Base-by-base conservation (phyloP, 1,139 yeast genomes). In the Taphrina betulina region DNA sequence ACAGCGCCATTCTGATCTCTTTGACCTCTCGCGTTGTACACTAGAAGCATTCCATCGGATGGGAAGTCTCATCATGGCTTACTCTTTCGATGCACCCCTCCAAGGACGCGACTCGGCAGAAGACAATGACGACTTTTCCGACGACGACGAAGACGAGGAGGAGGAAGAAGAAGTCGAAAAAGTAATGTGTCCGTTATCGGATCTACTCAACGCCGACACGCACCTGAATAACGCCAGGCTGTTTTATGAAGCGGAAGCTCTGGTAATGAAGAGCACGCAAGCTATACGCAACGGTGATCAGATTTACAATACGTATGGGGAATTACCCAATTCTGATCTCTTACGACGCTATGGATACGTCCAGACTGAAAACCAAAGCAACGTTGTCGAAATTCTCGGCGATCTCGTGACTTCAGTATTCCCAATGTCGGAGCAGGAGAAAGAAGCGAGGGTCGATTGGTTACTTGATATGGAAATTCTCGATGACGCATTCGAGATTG, bases 161-260 rank as follows among this genome's bases (percentile, higher is more conserved):
- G 66, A 63, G 0, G 67, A 62, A 1, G 68, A 64, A 8, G 63
- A 60, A 5, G 63, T 59, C 12, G 63, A 62, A 61, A 90, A 92
- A 67, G 85, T 95, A 0, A 85, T 92, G 95, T 89, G 89, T 4
- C 95, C 97, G 0, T 72, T 89, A 53, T 97, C 97, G 0, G 97
- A 92, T 66, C 82, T 87, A 24, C 72, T 92, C 59, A 92, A 92
- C 65, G 90, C 96, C 0, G 92, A 89, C 65, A 84, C 95, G 0
- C 75, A 76, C 16, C 73, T 78, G n/a, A 82, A 81, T 65, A 90
- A 92, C 68, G 95, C 96, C 3, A 8, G 31, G n/a, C 45, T 62
- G 16, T 58, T 57, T 60, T 57, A 61, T 65, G 73, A 71, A 34
- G 73, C 71, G 0, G 71, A 67, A 2, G 67, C 69, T 2, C 72